These are phyloP conservation scores for Amylocystis lapponica DNA, from an alignment of 768 basidiomycete species.

Conservation along the genomic window DNA sequence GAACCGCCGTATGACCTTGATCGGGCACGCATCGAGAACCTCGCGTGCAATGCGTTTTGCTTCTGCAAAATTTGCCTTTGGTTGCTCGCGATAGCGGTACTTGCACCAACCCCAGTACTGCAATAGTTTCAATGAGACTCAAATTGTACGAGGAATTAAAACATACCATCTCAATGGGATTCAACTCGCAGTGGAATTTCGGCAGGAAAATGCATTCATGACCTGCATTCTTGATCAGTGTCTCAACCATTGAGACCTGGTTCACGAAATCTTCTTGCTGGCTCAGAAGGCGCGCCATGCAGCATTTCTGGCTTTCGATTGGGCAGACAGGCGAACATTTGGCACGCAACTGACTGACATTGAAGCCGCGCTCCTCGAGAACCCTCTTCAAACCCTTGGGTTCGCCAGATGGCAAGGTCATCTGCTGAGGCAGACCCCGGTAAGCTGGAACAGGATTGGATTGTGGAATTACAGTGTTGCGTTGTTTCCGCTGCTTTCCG, in stretches of 20 bases:
- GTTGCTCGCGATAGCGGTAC: constrained; percentile 27
- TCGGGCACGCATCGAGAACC: constrained; percentile 30
- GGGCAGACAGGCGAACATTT: constrained; percentile 36
- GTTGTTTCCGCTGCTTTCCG: constrained; percentile 17
- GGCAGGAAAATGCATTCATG: constrained; percentile 36
- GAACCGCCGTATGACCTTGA: constrained; percentile 31
- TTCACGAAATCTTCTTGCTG: constrained; percentile 36
- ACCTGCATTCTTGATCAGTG: constrained; percentile 23
- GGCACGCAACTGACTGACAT: constrained; percentile 24
- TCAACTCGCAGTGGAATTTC: constrained; percentile 43
- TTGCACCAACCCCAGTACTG: constrained; percentile 33
- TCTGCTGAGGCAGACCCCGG: constrained; percentile 28
- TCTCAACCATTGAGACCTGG: constrained; percentile 30
- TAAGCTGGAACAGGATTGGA: constrained; percentile 25
- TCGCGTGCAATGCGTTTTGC: constrained; percentile 24
- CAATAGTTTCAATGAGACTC: not conserved
- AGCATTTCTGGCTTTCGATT: constrained; percentile 28
- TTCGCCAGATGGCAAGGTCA: constrained; percentile 27
- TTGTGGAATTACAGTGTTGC: constrained; percentile 28
- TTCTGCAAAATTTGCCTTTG: constrained; percentile 26
- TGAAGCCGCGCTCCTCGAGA: constrained; percentile 36
- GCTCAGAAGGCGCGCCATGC: constrained; percentile 31
- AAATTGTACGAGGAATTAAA: not conserved
- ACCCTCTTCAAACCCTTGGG: constrained; percentile 31
- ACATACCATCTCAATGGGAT: constrained; percentile 41